Percentiles rank a stretch among this genome's conserved stretches.
Conservation (phyloP, 2,329 filamentous ascomycete species). For the Podosphaera xanthii region DNA sequence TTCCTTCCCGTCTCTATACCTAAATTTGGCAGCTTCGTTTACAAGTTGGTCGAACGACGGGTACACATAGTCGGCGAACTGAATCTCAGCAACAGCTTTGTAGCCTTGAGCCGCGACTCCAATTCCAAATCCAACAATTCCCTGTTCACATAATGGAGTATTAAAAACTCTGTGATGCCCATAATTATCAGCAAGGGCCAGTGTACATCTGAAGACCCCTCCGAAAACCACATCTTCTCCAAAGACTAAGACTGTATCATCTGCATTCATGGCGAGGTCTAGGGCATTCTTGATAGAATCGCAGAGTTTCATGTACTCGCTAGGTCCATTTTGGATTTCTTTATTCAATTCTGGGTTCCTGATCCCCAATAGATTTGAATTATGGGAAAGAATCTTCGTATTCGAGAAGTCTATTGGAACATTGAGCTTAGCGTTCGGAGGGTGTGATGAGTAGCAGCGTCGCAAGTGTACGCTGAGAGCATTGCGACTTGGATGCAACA, state of each 20-base stretch:
- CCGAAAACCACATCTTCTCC: conserved; percentile 95
- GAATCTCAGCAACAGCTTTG: conserved; percentile 74
- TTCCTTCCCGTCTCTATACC: conserved; percentile 39
- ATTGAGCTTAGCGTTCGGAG: conserved; percentile 48
- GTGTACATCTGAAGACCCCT: conserved; percentile 84
- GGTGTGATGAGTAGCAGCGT: conserved; percentile 16
- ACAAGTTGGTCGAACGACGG: conserved; percentile 60
- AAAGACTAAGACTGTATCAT: conserved; percentile 75
- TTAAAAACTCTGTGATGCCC: conserved; percentile 86
- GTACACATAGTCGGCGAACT: conserved; percentile 60
- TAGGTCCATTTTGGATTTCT: conserved; percentile 41
- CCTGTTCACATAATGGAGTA: conserved; percentile 82
- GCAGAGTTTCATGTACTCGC: conserved; percentile 80
- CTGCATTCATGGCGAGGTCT: conserved; percentile 55
- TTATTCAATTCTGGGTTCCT: conserved; percentile 47
- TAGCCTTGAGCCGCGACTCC: conserved; percentile 78
- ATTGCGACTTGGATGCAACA: neutral
- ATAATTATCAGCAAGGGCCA: conserved; percentile 72
- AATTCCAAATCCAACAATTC: conserved; percentile 82
- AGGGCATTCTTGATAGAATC: conserved; percentile 84
- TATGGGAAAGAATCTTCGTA: conserved; percentile 62
- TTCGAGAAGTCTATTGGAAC: conserved; percentile 68
- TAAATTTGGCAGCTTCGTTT: conserved; percentile 51
- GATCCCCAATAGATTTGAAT: conserved; percentile 41
- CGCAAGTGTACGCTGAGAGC: neutral